A percentile compares a stretch with the other conserved stretches of the same genome.
These are phyloP conservation scores for Jackrogersella multiformis DNA, from an alignment of 495 filamentous ascomycete species.

Conservation along the genomic window DNA sequence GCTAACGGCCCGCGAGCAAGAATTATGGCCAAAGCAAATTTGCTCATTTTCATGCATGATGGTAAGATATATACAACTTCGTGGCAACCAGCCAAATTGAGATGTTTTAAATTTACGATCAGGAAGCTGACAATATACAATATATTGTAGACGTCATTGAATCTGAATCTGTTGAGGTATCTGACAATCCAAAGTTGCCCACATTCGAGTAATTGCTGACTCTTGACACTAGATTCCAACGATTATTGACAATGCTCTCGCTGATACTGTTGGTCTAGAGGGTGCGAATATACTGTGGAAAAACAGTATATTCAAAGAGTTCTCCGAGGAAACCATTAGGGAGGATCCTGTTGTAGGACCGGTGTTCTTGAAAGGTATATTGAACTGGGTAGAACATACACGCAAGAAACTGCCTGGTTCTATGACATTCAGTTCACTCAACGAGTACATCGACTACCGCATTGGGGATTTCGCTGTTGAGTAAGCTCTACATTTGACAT, in stretches of 20 bases:
- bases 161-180: constrained; percentile 12
- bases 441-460: constrained; percentile 10
- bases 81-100: no score
- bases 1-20: constrained; percentile 3
- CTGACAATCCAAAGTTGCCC: no score
- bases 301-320: constrained; percentile 13
- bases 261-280: not conserved
- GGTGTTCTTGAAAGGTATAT: constrained; percentile 1
- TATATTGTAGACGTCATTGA: constrained; percentile 14
- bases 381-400: constrained; percentile 18
- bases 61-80: constrained; percentile 3
- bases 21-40: constrained; percentile 10
- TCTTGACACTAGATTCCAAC: not conserved
- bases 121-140: not conserved
- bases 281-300: not conserved
- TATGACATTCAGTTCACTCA: constrained; percentile 2
- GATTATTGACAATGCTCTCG: not conserved
- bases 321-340: not conserved
- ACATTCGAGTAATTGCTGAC: not conserved
- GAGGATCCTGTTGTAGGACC: constrained; percentile 10
- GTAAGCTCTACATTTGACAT: not conserved
- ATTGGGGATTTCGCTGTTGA: constrained; percentile 14
- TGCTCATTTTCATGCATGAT: constrained; percentile 21
- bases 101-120: not conserved
- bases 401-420: constrained; percentile 5